These are phyloP conservation scores for Axilococcus clingmanii DNA, from an alignment of 139 green algal species.

Conservation along the genomic window DNA sequence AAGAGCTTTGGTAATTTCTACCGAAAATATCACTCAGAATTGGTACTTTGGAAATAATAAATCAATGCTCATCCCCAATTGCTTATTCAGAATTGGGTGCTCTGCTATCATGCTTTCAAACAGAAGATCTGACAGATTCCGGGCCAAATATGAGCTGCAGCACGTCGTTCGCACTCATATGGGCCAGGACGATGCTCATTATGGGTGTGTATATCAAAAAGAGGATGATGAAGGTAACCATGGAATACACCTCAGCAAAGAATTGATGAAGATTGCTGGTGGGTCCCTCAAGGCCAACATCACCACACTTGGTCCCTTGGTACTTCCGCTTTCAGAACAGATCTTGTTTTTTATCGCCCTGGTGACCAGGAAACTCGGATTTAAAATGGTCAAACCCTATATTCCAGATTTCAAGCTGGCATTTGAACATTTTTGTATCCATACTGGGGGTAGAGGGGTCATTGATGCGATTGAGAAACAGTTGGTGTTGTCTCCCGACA, in stretches of 20 bases:
- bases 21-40: slow-evolving; percentile 99
- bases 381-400: slow-evolving; percentile 63
- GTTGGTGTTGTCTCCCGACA: slow-evolving; percentile 51
- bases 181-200: slow-evolving; percentile 78
- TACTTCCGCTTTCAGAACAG: slow-evolving; percentile 91
- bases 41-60: slow-evolving; percentile 86
- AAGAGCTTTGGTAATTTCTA: slow-evolving; percentile 80
- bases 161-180: slow-evolving; percentile 87
- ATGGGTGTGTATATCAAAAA: slow-evolving; percentile 73
- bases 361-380: slow-evolving; percentile 66
- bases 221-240: slow-evolving; percentile 51
- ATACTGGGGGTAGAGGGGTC: slow-evolving; percentile 87
- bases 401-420: slow-evolving; percentile 97
- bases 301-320: slow-evolving; percentile 88
- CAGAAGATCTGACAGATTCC: slow-evolving; percentile 48
- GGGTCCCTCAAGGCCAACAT: slow-evolving; percentile 85
- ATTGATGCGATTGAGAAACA: slow-evolving; percentile 97
- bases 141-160: slow-evolving; percentile 76
- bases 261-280: slow-evolving; percentile 89
- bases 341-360: slow-evolving; percentile 87
- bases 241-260: slow-evolving; percentile 78
- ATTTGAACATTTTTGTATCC: slow-evolving; percentile 98
- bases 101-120: slow-evolving; percentile 92
- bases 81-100: slow-evolving; percentile 89
- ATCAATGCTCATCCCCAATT: slow-evolving; percentile 97